Evolutionary conservation across 2,329 filamentous ascomycete species (phyloP).

Genomic region (Dactylellina drechsleri): DNA sequence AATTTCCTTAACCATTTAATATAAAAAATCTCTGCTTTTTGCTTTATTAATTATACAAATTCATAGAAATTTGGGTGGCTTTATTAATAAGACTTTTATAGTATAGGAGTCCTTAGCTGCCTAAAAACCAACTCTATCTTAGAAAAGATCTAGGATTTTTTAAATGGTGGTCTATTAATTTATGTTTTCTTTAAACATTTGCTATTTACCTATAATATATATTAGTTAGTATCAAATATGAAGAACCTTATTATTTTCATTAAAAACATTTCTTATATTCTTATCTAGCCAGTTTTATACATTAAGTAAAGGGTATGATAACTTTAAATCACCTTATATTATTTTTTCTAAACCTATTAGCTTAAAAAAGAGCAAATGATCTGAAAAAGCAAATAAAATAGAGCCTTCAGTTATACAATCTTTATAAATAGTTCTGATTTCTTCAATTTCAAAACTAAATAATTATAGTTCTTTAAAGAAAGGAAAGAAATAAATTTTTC

Average conservation of each 20-base stretch:
- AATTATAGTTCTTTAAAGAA: conserved; percentile 68
- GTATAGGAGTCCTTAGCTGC: conserved; percentile 10
- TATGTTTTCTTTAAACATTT: conserved; percentile 66
- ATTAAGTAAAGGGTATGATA: conserved; percentile 62
- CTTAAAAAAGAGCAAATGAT: conserved; percentile 73
- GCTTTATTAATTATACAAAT: conserved; percentile 57
- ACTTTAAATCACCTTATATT: background rate
- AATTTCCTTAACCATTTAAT: conserved; percentile 64
- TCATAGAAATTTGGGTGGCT: conserved; percentile 4
- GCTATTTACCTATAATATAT: conserved; percentile 70
- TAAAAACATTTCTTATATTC: conserved; percentile 68
- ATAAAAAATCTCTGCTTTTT: conserved; percentile 60
- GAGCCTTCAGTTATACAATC: conserved; percentile 66
- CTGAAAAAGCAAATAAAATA: conserved; percentile 71
- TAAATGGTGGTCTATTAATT: conserved; percentile 70
- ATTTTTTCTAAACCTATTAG: conserved; percentile 69
- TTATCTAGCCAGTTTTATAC: conserved; percentile 65
- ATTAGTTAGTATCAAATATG: conserved; percentile 71
- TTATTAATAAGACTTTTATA: conserved; percentile 23
- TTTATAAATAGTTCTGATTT: conserved; percentile 62
- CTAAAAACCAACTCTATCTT: conserved; percentile 5
- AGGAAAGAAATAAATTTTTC: conserved; percentile 69
- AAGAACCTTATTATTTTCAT: conserved; percentile 74
- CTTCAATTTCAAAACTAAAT: conserved; percentile 56
- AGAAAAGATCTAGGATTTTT: conserved; percentile 65